phyloP scores from a whole-genome alignment of 2,329 filamentous ascomycete genomes.

The Chalaropsis ovoidea region DNA sequence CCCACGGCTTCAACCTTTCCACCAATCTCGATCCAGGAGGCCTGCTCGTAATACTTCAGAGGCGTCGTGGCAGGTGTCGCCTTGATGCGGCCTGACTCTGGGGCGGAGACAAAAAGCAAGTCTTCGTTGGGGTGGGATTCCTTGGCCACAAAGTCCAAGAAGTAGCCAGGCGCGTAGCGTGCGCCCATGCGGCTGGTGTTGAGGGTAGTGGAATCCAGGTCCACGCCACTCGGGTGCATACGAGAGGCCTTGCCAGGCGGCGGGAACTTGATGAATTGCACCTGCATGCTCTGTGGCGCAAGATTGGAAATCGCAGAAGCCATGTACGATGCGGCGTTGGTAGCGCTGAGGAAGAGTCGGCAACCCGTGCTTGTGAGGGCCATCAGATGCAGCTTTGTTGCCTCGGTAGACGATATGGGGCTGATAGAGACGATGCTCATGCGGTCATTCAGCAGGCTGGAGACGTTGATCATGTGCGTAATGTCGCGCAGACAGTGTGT shows the following conservation, averaged over 20 bases:
- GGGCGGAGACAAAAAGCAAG: slow-evolving; percentile 70
- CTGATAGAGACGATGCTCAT: slow-evolving; percentile 75
- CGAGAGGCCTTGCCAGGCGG: slow-evolving; percentile 43
- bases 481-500: slow-evolving; percentile 58
- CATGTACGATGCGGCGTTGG: slow-evolving; percentile 60
- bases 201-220: slow-evolving; percentile 42
- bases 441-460: slow-evolving; percentile 57
- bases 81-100: slow-evolving; percentile 79
- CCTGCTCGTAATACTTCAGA: slow-evolving; percentile 64
- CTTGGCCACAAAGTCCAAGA: slow-evolving; percentile 69
- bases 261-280: slow-evolving; percentile 93
- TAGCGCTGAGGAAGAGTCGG: slow-evolving; percentile 84
- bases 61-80: slow-evolving; percentile 43
- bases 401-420: slow-evolving; percentile 68
- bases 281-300: slow-evolving; percentile 87
- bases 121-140: slow-evolving; percentile 51
- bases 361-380: slow-evolving; percentile 85
- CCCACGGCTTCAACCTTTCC: slow-evolving; percentile 69
- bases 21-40: slow-evolving; percentile 66
- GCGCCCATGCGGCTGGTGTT: slow-evolving; percentile 43
- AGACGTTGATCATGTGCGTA: slow-evolving; percentile 71
- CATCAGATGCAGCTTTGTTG: slow-evolving; percentile 76
- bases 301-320: slow-evolving; percentile 49
- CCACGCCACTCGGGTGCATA: slow-evolving; percentile 35
- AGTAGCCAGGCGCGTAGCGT: slow-evolving; percentile 78